Conservation (phyloP, 192 early-diverging fungal species). For the Coemansia sp. region DNA sequence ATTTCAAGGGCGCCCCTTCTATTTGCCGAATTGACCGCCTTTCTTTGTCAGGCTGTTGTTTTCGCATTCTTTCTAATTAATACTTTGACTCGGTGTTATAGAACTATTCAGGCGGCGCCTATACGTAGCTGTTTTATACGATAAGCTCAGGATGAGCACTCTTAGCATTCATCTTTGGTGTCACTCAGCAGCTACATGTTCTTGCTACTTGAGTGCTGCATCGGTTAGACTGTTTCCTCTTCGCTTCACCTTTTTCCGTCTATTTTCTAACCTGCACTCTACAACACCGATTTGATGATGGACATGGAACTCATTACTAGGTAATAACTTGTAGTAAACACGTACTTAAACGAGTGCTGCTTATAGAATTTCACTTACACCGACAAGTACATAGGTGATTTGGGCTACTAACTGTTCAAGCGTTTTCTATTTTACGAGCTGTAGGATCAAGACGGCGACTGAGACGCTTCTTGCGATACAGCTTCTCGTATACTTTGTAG, state of each 20-base stretch:
- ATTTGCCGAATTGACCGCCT: slow-evolving; percentile 5
- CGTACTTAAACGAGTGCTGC: not conserved
- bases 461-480: not conserved
- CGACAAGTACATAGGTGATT: not conserved
- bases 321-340: not conserved
- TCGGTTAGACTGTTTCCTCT: not conserved
- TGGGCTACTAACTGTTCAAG: not conserved
- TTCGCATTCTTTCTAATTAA: not conserved
- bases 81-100: not conserved
- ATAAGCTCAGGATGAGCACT: not conserved
- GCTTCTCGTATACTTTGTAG: not conserved
- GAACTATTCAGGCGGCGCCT: not conserved
- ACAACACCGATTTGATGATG: not conserved
- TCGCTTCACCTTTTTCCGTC: not conserved
- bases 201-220: not conserved
- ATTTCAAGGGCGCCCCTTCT: not conserved
- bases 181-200: not conserved
- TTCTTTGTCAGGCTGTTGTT: not conserved
- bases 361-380: not conserved
- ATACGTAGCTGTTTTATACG: not conserved
- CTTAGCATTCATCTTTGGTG: slow-evolving; percentile 11
- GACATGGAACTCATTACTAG: not conserved
- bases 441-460: not conserved
- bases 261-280: not conserved
- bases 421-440: not conserved